phyloP scores from a whole-genome alignment of 2,329 filamentous ascomycete species.

The Ustilaginoidea virens region DNA sequence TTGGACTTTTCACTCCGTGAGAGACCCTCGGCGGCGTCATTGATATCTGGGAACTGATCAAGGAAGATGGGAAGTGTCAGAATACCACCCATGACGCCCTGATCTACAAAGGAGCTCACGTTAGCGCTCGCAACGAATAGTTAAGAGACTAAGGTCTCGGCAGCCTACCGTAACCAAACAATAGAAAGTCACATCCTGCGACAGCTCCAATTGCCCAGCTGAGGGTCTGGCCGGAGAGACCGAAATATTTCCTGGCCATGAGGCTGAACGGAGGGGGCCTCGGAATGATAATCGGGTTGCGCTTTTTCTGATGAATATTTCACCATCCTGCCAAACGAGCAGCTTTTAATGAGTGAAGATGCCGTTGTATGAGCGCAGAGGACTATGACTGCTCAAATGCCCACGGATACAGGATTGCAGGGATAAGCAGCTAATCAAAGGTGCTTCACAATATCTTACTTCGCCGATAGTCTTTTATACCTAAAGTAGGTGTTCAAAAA shows the following conservation, averaged over 20 bases:
- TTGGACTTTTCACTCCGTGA: conserved; percentile 17
- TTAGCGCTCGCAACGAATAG: neutral
- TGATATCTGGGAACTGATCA: conserved; percentile 36
- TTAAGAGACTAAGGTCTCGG: neutral
- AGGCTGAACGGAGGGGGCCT: neutral
- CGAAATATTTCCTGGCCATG: conserved; percentile 36
- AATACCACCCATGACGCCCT: conserved; percentile 62
- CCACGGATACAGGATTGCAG: too few species aligned
- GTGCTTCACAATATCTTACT: too few species aligned
- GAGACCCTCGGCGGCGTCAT: conserved; percentile 25
- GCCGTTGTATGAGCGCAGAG: too few species aligned
- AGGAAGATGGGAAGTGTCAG: conserved; percentile 50
- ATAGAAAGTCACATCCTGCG: conserved; percentile 57
- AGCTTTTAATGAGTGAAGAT: too few species aligned
- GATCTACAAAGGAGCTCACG: conserved; percentile 31
- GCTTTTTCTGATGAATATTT: too few species aligned
- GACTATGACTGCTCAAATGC: too few species aligned
- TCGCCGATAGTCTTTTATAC: too few species aligned
- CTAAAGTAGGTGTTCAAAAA: too few species aligned
- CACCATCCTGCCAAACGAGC: too few species aligned
- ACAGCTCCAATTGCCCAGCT: conserved; percentile 57
- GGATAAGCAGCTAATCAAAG: too few species aligned
- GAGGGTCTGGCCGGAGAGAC: conserved; percentile 47
- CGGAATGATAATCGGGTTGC: neutral
- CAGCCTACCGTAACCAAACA: conserved; percentile 37